phyloP scores from a whole-genome alignment of 2,329 filamentous ascomycete species.

The Orbilia blumenaviensis region DNA sequence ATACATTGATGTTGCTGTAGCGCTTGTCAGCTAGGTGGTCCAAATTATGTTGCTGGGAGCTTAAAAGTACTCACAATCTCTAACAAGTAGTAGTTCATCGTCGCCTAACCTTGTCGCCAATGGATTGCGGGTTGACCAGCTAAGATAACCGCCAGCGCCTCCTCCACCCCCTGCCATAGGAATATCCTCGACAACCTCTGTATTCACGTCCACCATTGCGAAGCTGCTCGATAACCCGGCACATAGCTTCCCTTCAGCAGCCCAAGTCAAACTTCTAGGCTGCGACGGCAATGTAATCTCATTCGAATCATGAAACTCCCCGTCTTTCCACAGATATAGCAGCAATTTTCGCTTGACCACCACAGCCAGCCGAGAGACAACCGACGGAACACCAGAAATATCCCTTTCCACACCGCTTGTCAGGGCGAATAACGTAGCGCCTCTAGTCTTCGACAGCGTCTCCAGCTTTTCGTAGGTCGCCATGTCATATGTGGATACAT shows the following conservation, averaged over 20 bases:
- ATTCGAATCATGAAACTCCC: conserved; percentile 79
- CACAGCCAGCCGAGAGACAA: conserved; percentile 89
- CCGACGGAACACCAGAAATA: conserved; percentile 85
- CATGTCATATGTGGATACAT: conserved; percentile 88
- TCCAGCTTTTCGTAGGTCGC: conserved; percentile 84
- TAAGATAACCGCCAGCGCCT: conserved; percentile 60
- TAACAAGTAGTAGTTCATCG: conserved; percentile 89
- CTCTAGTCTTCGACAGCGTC: conserved; percentile 81
- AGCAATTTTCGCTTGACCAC: conserved; percentile 90
- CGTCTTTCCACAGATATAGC: conserved; percentile 95
- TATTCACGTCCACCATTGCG: conserved; percentile 84
- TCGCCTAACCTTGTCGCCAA: conserved; percentile 83
- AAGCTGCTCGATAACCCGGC: conserved; percentile 87
- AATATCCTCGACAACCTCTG: conserved; percentile 78
- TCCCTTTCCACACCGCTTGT: conserved; percentile 97
- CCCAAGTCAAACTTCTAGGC: conserved; percentile 91
- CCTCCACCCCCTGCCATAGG: conserved; percentile 72
- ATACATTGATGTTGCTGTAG: conserved; percentile 81
- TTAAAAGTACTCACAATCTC: conserved; percentile 69
- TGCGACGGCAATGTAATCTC: conserved; percentile 84
- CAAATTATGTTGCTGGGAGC: neutral
- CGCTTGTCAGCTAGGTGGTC: neutral
- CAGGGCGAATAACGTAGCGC: conserved; percentile 87
- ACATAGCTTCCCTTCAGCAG: conserved; percentile 82
- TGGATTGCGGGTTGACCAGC: conserved; percentile 76